These are phyloP conservation scores for Fusarium mangiferae DNA, from an alignment of 2,329 filamentous ascomycete species.

Conservation along the genomic window DNA sequence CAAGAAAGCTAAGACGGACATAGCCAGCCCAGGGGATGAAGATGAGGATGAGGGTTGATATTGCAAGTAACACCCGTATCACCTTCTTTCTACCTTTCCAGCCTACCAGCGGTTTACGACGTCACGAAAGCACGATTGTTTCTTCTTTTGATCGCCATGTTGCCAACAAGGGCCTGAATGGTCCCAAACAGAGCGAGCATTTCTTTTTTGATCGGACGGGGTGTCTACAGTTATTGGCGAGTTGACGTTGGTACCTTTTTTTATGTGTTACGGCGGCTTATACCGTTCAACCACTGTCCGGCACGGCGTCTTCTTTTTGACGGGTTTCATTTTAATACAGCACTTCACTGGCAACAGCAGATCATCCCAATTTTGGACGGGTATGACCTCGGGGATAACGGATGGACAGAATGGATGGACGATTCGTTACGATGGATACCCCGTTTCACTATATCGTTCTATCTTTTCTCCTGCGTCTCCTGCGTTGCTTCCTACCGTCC, in stretches of 20 bases:
- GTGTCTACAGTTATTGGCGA: slow-evolving; percentile 20
- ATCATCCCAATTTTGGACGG: slow-evolving; percentile 33
- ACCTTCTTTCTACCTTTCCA: slow-evolving; percentile 44
- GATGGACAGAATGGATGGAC: slow-evolving; percentile 57
- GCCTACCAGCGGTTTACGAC: slow-evolving; percentile 49
- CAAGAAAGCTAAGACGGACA: slow-evolving; percentile 68
- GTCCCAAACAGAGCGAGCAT: slow-evolving; percentile 2
- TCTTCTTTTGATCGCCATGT: slow-evolving; percentile 30
- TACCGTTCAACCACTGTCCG: background rate
- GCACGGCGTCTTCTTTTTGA: slow-evolving; percentile 10
- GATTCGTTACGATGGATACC: slow-evolving; percentile 59
- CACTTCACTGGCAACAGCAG: slow-evolving; percentile 55
- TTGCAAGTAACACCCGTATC: slow-evolving; percentile 13
- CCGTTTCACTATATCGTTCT: slow-evolving; percentile 45
- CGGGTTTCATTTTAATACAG: slow-evolving; percentile 49
- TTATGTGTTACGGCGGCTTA: slow-evolving; percentile 16
- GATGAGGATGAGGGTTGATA: slow-evolving; percentile 57
- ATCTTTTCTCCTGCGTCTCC: slow-evolving; percentile 32
- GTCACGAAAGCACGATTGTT: slow-evolving; percentile 49
- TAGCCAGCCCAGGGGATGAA: slow-evolving; percentile 50
- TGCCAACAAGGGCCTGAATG: slow-evolving; percentile 8
- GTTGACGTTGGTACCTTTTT: slow-evolving; percentile 30
- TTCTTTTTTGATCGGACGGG: slow-evolving; percentile 16
- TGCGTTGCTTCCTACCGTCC: slow-evolving; percentile 29
- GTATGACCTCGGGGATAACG: slow-evolving; percentile 45